phyloP scores from a whole-genome alignment of 495 filamentous ascomycete species.

The Aspergillus bridgeri region DNA sequence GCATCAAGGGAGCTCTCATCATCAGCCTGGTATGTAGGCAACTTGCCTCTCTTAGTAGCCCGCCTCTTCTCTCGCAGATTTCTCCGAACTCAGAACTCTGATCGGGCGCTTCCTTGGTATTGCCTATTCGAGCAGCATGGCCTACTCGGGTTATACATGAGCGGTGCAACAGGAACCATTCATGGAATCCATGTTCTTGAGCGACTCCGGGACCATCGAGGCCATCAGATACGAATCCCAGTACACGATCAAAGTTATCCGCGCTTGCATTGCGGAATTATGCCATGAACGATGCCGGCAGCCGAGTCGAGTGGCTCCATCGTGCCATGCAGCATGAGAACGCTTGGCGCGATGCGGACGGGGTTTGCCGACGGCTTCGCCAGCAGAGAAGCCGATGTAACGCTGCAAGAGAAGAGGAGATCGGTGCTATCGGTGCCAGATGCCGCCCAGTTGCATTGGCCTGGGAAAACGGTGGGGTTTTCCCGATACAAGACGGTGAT shows the following conservation, averaged over 20 bases:
- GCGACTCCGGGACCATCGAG: constrained; percentile 22
- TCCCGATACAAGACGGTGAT: constrained; percentile 18
- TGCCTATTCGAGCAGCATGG: neutral
- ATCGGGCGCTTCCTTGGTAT: neutral
- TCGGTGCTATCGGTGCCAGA: constrained; percentile 25
- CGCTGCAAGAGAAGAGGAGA: constrained; percentile 26
- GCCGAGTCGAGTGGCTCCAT: constrained; percentile 35
- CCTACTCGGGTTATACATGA: constrained; percentile 21
- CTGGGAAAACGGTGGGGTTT: constrained; percentile 27
- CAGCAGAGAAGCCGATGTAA: constrained; percentile 27
- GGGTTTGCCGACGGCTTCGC: constrained; percentile 29
- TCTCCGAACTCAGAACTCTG: neutral
- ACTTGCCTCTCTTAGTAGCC: neutral
- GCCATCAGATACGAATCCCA: constrained; percentile 29
- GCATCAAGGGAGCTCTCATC: neutral
- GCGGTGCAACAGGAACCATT: constrained; percentile 27
- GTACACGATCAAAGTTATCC: constrained; percentile 11
- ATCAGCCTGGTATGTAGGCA: neutral
- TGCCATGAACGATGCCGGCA: constrained; percentile 26
- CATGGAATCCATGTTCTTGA: constrained; percentile 24
- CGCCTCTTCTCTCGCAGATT: neutral
- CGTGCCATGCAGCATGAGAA: constrained; percentile 42
- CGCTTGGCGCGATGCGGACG: constrained; percentile 27
- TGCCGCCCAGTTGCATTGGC: constrained; percentile 27
- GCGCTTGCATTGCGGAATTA: constrained; percentile 22